These are phyloP conservation scores for Xylariomycetidae sp. DNA, from an alignment of 2,329 filamentous ascomycete genomes.

Conservation along the genomic window DNA sequence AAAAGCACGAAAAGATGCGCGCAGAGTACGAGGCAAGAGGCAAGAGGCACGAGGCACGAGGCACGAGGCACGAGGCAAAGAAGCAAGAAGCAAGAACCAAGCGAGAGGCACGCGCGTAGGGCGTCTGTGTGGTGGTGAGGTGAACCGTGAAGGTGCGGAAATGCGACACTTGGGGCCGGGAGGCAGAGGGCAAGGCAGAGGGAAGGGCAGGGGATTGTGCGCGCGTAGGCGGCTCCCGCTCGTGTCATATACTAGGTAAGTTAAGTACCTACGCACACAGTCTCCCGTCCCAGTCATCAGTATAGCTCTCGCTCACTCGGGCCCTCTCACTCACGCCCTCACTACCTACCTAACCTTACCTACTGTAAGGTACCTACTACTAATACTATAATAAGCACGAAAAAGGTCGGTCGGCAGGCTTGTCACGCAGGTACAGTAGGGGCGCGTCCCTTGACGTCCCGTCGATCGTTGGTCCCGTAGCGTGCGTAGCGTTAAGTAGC, in stretches of 20 bases:
- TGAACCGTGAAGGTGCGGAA: slow-evolving; percentile 3
- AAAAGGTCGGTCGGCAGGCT: not conserved
- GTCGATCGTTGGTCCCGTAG: no score
- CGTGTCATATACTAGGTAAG: slow-evolving; percentile 18
- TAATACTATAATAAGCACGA: not conserved
- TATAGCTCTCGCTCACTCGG: not conserved
- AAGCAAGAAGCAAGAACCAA: not conserved
- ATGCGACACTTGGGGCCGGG: slow-evolving; percentile 4
- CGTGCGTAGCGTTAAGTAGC: no score
- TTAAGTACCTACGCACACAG: slow-evolving; percentile 5
- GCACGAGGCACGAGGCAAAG: not conserved
- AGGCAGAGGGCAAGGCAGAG: not conserved
- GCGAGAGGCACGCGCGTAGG: no score
- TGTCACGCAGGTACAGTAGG: no score
- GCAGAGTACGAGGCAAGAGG: no score
- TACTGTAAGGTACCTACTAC: no score
- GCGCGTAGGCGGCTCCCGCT: slow-evolving; percentile 18
- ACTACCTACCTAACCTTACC: no score
- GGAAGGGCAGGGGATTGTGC: slow-evolving; percentile 15
- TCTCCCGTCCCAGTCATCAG: not conserved
- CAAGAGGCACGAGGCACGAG: not conserved
- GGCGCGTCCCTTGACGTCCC: not conserved
- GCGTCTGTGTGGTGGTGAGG: not conserved
- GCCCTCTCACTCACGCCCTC: not conserved
- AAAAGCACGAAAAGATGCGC: no score